Percentiles rank a stretch among this genome's conserved stretches.
Evolutionary conservation across 257 asterid species (phyloP).

Genomic region (Nicotiana knightiana): DNA sequence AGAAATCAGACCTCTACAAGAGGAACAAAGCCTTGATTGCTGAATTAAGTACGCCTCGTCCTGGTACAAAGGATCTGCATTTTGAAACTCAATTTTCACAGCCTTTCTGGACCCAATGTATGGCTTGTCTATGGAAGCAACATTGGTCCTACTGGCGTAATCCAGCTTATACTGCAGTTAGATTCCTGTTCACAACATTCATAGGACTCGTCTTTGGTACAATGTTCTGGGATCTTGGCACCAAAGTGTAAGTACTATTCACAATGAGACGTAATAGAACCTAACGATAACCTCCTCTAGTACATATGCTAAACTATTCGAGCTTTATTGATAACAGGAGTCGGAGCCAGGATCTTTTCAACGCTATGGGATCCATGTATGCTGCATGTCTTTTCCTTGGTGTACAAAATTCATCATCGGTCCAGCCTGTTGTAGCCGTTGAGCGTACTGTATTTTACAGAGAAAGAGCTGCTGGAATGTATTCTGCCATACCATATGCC

Average conservation of each 20-base stretch:
- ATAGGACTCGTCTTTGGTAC: slow-evolving; percentile 64
- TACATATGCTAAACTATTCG: background rate
- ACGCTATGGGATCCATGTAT: slow-evolving; percentile 72
- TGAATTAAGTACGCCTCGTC: slow-evolving; percentile 61
- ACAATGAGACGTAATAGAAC: background rate
- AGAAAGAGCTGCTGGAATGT: slow-evolving; percentile 82
- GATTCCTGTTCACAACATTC: slow-evolving; percentile 53
- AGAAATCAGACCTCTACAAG: slow-evolving; percentile 52
- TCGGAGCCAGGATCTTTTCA: slow-evolving; percentile 54
- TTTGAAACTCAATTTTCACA: slow-evolving; percentile 58
- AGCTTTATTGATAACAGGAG: slow-evolving; percentile 1
- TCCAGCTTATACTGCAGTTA: slow-evolving; percentile 62
- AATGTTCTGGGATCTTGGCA: slow-evolving; percentile 76
- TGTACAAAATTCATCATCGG: slow-evolving; percentile 49
- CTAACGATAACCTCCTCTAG: background rate
- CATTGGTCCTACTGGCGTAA: slow-evolving; percentile 86
- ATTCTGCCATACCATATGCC: slow-evolving; percentile 72
- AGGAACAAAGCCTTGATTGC: slow-evolving; percentile 59
- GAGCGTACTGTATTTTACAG: slow-evolving; percentile 72
- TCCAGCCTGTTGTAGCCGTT: slow-evolving; percentile 67
- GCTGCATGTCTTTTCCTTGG: slow-evolving; percentile 51
- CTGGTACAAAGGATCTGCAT: slow-evolving; percentile 57
- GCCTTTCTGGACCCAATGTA: slow-evolving; percentile 48
- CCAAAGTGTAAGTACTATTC: slow-evolving; percentile 35
- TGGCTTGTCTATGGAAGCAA: slow-evolving; percentile 90